Base-by-base conservation (phyloP, 345 rosid genomes). In the Streptanthus diversifolius region DNA sequence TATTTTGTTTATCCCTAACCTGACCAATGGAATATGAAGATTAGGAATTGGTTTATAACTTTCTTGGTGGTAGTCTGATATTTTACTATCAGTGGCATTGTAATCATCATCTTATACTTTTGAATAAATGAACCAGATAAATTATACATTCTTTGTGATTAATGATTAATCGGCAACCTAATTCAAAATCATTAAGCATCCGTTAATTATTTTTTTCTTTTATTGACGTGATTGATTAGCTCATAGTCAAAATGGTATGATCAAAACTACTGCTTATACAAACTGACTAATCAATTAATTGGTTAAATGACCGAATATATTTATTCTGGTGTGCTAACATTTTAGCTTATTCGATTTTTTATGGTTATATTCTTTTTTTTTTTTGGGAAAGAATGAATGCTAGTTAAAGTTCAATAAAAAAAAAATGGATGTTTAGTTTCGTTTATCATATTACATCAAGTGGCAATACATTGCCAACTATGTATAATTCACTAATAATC, bases 401-500 rank as follows among this genome's bases (percentile, higher is more conserved):
- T n/a, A n/a, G n/a, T n/a, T n/a, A n/a, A n/a, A n/a, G n/a, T n/a
- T n/a, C n/a, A n/a, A n/a, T n/a, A n/a, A n/a, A n/a, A n/a, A n/a
- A n/a, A n/a, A n/a, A n/a, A n/a, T n/a, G n/a, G n/a, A n/a, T n/a
- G n/a, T n/a, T 32, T 29, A 24, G 22, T 61, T 63, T 44, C 25
- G 40, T 63, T 53, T 32, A 30, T 62, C 45, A 62, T 32, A 30
- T 62, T 36, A 62, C 54, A 64, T 55, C 48, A 43, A 53, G 1
- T 55, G n/a, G 30, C 64, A 33, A 33, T 22, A 33, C 47, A 64
- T 17, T 73, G 71, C 77, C 65, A 73, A 65, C 51, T 66, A 54
- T 25, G 35, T 25, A 36, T 74, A 36, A n/a, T n/a, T n/a, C n/a
- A n/a, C n/a, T n/a, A n/a, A n/a, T n/a, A n/a, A n/a, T 74, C 36